Conservation (phyloP, 306 rosid genomes). For the Ceratonia siliqua region DNA sequence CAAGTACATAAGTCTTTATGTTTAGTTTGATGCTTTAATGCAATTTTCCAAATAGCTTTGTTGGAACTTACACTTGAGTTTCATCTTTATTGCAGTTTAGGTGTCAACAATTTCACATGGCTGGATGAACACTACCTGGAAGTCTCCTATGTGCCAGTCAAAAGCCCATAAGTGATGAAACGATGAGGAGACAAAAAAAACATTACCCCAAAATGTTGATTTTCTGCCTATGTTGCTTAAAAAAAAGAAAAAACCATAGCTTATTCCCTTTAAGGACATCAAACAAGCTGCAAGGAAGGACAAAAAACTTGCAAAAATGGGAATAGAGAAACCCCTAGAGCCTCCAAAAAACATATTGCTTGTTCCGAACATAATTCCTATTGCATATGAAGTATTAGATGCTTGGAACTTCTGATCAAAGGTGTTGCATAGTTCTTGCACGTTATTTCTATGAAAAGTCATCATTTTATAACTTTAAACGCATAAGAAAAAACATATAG, state of each 20-base stretch:
- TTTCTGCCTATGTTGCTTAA: conserved; percentile 45
- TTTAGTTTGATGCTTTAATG: not conserved
- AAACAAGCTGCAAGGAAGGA: conserved; percentile 60
- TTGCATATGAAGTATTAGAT: no score
- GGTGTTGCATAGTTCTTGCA: conserved; percentile 80
- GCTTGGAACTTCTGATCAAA: conserved; percentile 65
- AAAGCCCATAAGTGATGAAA: conserved; percentile 42
- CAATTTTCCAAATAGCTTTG: conserved; percentile 12
- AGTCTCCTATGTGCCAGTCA: conserved; percentile 13
- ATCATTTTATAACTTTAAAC: no score
- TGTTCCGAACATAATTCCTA: no score
- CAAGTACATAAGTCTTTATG: not conserved
- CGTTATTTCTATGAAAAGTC: no score
- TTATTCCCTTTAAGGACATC: conserved; percentile 77
- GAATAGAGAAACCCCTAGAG: conserved; percentile 22
- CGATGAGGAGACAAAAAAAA: conserved; percentile 40
- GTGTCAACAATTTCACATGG: no score
- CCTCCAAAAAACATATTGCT: no score
- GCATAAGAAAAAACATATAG: no score
- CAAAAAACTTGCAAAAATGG: conserved; percentile 73
- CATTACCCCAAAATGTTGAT: conserved; percentile 32
- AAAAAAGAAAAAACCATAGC: conserved; percentile 86
- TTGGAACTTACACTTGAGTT: conserved; percentile 4
- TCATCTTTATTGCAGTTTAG: no score
- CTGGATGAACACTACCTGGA: no score